Evolutionary conservation across 495 filamentous ascomycete genomes (phyloP).

Genomic region (Cryomyces minteri): DNA sequence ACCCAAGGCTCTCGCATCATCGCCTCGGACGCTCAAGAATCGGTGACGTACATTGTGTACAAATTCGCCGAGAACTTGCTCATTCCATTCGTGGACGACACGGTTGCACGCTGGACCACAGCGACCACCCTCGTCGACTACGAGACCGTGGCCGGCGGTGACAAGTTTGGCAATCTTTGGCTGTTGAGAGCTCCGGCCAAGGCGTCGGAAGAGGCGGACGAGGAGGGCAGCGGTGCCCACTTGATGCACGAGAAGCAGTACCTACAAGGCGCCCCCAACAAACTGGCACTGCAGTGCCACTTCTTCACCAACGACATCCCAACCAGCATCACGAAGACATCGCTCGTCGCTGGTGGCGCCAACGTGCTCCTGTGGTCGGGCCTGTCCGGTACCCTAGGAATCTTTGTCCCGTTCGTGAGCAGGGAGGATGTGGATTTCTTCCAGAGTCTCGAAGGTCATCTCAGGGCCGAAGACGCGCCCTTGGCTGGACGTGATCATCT

Average conservation of each 20-base stretch:
- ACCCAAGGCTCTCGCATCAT: conserved; percentile 86
- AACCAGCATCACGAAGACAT: conserved; percentile 73
- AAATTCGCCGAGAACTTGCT: conserved; percentile 80
- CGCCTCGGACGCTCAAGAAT: conserved; percentile 81
- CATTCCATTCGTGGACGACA: conserved; percentile 85
- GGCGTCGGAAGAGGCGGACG: conserved; percentile 73
- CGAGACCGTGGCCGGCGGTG: conserved; percentile 84
- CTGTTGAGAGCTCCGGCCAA: conserved; percentile 75
- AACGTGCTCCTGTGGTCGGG: conserved; percentile 89
- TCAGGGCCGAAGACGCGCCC: conserved; percentile 69
- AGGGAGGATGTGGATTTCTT: conserved; percentile 96
- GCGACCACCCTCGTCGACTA: conserved; percentile 90
- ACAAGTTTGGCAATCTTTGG: conserved; percentile 97
- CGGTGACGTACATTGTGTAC: conserved; percentile 79
- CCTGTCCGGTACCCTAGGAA: conserved; percentile 81
- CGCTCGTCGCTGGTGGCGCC: conserved; percentile 77
- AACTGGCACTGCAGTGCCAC: conserved; percentile 67
- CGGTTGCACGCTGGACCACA: conserved; percentile 73
- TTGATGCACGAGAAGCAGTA: conserved; percentile 76
- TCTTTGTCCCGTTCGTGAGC: conserved; percentile 73
- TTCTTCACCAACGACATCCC: conserved; percentile 87
- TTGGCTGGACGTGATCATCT: conserved; percentile 85
- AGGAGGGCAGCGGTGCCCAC: conserved; percentile 79
- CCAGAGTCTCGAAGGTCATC: conserved; percentile 72
- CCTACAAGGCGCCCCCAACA: conserved; percentile 72